These are phyloP conservation scores for Apiosordaria backusii DNA, from an alignment of 495 filamentous ascomycete genomes.

Conservation along the genomic window DNA sequence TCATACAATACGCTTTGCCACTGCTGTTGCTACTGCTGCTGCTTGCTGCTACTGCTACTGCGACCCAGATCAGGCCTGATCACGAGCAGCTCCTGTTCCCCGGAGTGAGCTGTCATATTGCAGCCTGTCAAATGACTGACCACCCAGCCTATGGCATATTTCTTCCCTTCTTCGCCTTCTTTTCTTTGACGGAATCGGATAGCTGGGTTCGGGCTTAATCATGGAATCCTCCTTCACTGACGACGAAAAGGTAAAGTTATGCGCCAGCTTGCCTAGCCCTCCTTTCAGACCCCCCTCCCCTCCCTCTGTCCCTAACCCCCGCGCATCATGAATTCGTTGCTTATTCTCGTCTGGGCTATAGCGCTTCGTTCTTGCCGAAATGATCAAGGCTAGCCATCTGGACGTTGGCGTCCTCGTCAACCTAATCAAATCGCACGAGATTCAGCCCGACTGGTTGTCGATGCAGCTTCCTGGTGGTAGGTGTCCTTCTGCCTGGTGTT, in stretches of 20 bases:
- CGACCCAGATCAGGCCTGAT: slow-evolving; percentile 16
- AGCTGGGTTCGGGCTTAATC: slow-evolving; percentile 27
- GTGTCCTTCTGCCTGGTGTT: slow-evolving; percentile 21
- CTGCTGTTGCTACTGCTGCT: slow-evolving; percentile 22
- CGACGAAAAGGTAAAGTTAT: slow-evolving; percentile 45
- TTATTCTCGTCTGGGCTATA: slow-evolving; percentile 27
- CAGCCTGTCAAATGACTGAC: slow-evolving; percentile 41
- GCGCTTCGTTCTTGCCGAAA: slow-evolving; percentile 55
- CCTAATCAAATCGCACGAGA: slow-evolving; percentile 42
- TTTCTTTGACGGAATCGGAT: slow-evolving; percentile 29
- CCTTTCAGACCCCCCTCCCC: slow-evolving; percentile 1
- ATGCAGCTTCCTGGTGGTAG: slow-evolving; percentile 49
- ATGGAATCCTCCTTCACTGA: slow-evolving; percentile 49
- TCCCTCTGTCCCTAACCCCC: slow-evolving; percentile 10
- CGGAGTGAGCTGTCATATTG: slow-evolving; percentile 25
- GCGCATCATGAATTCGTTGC: slow-evolving; percentile 2
- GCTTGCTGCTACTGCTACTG: slow-evolving; percentile 12
- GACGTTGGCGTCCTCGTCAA: slow-evolving; percentile 46
- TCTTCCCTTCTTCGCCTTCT: slow-evolving; percentile 31
- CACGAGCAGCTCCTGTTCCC: slow-evolving; percentile 25
- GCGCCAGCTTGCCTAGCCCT: not conserved
- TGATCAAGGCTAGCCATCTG: slow-evolving; percentile 50
- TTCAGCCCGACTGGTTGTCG: slow-evolving; percentile 43
- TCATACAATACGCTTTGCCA: slow-evolving; percentile 33
- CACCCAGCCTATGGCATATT: slow-evolving; percentile 23